Evolutionary conservation across 1,284 basidiomycete species (phyloP).

Genomic region (Cutaneotrichosporon mucoides): DNA sequence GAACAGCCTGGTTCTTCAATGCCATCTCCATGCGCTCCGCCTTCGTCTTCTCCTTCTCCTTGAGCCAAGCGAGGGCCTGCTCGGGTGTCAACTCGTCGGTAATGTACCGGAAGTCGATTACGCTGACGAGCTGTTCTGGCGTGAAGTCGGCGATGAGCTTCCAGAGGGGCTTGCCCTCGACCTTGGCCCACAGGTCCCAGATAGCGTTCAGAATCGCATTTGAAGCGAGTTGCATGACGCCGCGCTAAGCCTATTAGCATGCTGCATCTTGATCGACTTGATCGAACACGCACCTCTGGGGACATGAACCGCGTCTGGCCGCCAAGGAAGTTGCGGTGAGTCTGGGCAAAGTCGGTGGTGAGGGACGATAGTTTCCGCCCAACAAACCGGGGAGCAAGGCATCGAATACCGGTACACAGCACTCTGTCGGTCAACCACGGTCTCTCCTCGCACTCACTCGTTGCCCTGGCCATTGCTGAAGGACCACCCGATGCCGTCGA

Average conservation of each 20-base stretch:
- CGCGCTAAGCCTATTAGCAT: slow-evolving; percentile 22
- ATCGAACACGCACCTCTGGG: slow-evolving; percentile 36
- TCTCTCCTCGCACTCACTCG: slow-evolving; percentile 49
- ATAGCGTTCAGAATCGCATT: slow-evolving; percentile 53
- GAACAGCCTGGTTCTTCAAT: slow-evolving; percentile 36
- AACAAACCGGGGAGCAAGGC: slow-evolving; percentile 26
- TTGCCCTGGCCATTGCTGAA: slow-evolving; percentile 89
- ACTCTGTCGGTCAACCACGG: slow-evolving; percentile 6
- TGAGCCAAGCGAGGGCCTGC: slow-evolving; percentile 76
- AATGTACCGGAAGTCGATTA: slow-evolving; percentile 82
- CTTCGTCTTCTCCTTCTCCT: slow-evolving; percentile 67
- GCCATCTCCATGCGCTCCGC: slow-evolving; percentile 67
- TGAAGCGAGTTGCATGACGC: slow-evolving; percentile 53
- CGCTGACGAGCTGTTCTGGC: slow-evolving; percentile 73
- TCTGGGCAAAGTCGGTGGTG: slow-evolving; percentile 22
- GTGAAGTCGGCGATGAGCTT: slow-evolving; percentile 53
- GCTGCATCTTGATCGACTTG: too few relatives aligned
- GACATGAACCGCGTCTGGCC: slow-evolving; percentile 29
- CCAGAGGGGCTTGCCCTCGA: slow-evolving; percentile 54
- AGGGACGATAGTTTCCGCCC: slow-evolving; percentile 22
- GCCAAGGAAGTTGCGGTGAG: slow-evolving; percentile 23
- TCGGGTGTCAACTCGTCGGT: slow-evolving; percentile 82
- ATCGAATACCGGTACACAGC: slow-evolving; percentile 24
- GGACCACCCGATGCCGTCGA: slow-evolving; percentile 79
- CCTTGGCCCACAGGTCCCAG: slow-evolving; percentile 52